Conservation (phyloP, 2,329 filamentous ascomycete genomes). For the Verticillium klebahnii region DNA sequence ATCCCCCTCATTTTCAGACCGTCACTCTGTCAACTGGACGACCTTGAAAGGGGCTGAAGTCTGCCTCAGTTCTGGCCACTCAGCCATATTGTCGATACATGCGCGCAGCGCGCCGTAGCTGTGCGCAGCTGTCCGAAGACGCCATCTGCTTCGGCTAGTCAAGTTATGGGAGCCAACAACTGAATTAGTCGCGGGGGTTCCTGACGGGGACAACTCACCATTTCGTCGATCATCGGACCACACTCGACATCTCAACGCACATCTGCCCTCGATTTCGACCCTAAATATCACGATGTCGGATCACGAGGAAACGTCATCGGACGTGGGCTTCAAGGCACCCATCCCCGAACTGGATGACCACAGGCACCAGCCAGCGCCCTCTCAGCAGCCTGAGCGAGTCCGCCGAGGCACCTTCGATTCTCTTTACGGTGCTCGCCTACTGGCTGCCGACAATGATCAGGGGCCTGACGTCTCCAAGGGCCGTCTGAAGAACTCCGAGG, state of each 20-base stretch:
- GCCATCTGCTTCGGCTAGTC: background rate
- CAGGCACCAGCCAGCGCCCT: conserved; percentile 59
- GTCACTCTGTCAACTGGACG: background rate
- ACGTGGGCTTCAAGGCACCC: conserved; percentile 66
- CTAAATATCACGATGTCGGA: conserved; percentile 55
- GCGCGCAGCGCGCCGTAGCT: background rate
- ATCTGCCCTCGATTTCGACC: background rate
- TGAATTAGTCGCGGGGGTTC: background rate
- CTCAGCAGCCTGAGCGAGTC: conserved; percentile 55
- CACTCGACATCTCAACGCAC: background rate
- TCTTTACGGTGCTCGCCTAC: conserved; percentile 50
- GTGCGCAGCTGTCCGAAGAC: background rate
- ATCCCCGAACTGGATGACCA: conserved; percentile 86
- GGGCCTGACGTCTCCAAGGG: conserved; percentile 29
- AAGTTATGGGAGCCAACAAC: conserved; percentile 3
- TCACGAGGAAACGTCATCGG: conserved; percentile 53
- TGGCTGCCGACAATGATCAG: conserved; percentile 26
- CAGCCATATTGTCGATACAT: background rate
- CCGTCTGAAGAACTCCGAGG: conserved; percentile 75
- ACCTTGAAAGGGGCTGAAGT: background rate
- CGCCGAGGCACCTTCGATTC: conserved; percentile 73
- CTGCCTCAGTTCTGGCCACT: background rate
- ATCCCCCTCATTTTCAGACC: background rate
- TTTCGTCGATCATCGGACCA: background rate
- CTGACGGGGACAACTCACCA: background rate